A percentile compares a stretch with the other conserved stretches of the same genome.
phyloP scores from a whole-genome alignment of 768 basidiomycete genomes.

The Pleurotus ostreatus region DNA sequence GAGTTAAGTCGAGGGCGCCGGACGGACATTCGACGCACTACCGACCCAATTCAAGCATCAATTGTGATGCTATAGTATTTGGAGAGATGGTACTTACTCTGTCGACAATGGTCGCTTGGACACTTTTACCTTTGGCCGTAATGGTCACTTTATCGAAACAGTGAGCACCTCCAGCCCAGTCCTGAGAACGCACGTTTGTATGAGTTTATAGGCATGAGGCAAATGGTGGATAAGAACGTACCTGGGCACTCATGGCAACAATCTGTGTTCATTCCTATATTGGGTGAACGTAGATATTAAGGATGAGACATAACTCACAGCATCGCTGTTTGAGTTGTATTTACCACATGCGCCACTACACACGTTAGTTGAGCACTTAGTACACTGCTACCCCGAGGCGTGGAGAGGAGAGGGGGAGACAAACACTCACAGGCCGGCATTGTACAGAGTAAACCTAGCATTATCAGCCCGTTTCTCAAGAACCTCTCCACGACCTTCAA shows the following conservation, averaged over 20 bases:
- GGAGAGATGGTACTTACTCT: constrained; percentile 22
- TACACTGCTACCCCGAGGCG: neutral
- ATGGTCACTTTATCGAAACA: constrained; percentile 45
- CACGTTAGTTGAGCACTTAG: neutral
- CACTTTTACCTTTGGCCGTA: constrained; percentile 28
- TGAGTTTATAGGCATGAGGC: neutral
- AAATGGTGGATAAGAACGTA: constrained; percentile 17
- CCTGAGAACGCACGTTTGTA: constrained; percentile 18
- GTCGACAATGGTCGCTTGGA: constrained; percentile 41
- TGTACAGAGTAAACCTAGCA: constrained; percentile 21
- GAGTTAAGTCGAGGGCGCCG: constrained; percentile 43
- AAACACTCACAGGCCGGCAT: constrained; percentile 23
- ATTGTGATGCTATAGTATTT: neutral
- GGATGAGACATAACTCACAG: constrained; percentile 21
- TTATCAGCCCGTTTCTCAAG: constrained; percentile 13
- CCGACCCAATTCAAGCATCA: neutral
- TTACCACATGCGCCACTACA: constrained; percentile 40
- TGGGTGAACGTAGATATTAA: neutral
- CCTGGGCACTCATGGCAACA: constrained; percentile 37
- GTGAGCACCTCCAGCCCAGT: constrained; percentile 35
- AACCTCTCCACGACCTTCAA: constrained; percentile 5
- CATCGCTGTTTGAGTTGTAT: constrained; percentile 21
- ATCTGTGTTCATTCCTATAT: constrained; percentile 23
- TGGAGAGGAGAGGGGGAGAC: neutral
- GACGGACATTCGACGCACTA: constrained; percentile 36